Conservation (phyloP, 164 flowering plant species). For the Chimonanthus salicifolius region DNA sequence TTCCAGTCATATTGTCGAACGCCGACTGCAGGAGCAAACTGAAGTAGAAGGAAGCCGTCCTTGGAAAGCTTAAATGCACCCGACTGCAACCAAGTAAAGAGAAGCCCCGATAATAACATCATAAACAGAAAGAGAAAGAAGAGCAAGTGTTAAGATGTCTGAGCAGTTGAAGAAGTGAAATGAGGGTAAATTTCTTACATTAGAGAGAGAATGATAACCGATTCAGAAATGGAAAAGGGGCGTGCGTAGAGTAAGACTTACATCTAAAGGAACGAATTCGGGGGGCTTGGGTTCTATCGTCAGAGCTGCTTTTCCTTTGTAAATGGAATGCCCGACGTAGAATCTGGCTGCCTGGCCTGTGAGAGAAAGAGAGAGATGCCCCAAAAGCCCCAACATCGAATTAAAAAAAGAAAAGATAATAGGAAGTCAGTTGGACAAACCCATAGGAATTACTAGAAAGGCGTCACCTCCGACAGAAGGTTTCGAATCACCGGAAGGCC, state of each 20-base stretch:
- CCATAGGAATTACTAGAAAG: not conserved
- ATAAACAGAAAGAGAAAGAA: not conserved
- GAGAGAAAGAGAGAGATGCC: not conserved
- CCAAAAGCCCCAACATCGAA: not conserved
- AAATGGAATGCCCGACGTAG: slow-evolving; percentile 75
- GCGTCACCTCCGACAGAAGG: not conserved
- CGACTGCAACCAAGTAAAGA: slow-evolving; percentile 39
- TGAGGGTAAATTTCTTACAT: slow-evolving; percentile 8
- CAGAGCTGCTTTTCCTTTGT: slow-evolving; percentile 93
- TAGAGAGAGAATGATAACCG: no score
- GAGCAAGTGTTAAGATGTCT: not conserved
- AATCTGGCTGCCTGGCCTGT: slow-evolving; percentile 44
- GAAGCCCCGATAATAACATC: not conserved
- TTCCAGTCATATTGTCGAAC: slow-evolving; percentile 86
- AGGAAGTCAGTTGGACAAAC: not conserved
- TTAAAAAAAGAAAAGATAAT: not conserved
- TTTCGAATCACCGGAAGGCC: not conserved
- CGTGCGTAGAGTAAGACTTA: slow-evolving; percentile 21
- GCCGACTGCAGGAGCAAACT: slow-evolving; percentile 86
- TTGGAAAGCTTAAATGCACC: slow-evolving; percentile 71
- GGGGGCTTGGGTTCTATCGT: slow-evolving; percentile 73
- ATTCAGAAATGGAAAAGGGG: no score
- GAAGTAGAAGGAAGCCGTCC: slow-evolving; percentile 77
- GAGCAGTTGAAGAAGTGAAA: not conserved
- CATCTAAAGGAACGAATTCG: slow-evolving; percentile 71